A percentile compares a stretch with the other conserved stretches of the same genome.
Evolutionary conservation across 2,329 filamentous ascomycete genomes (phyloP).

Genomic region (Botrytis galanthina): DNA sequence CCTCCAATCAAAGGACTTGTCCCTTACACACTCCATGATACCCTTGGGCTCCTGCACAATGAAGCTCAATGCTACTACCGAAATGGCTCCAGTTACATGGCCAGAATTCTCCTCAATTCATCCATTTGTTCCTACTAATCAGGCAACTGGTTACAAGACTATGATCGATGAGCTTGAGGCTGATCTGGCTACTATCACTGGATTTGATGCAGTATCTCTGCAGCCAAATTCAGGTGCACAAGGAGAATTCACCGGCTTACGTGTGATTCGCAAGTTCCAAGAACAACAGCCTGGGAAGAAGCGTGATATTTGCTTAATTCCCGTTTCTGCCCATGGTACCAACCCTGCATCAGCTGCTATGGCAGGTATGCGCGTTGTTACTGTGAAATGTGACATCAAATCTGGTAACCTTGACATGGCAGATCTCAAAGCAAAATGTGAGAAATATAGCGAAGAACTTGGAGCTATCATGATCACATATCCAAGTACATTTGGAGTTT

Average conservation of each 20-base stretch:
- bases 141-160: conserved; percentile 64
- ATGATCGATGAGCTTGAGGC: conserved; percentile 71
- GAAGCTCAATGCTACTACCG: conserved; percentile 92
- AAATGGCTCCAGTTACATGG: conserved; percentile 85
- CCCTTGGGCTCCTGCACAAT: conserved; percentile 96
- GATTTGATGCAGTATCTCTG: conserved; percentile 83
- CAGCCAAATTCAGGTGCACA: conserved; percentile 96
- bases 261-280: conserved; percentile 82
- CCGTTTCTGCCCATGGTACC: conserved; percentile 91
- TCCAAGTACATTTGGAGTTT: conserved; percentile 91
- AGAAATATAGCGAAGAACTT: conserved; percentile 81
- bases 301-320: conserved; percentile 90
- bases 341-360: conserved; percentile 95
- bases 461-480: conserved; percentile 97
- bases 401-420: conserved; percentile 87
- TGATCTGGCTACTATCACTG: conserved; percentile 79
- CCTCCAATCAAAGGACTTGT: conserved; percentile 90
- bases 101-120: conserved; percentile 76
- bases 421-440: conserved; percentile 83
- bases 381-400: conserved; percentile 82
- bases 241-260: conserved; percentile 88
- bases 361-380: conserved; percentile 91
- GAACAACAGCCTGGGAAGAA: conserved; percentile 65
- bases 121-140: conserved; percentile 67
- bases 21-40: conserved; percentile 95